Evolutionary conservation across 2,329 filamentous ascomycete species (phyloP).

Genomic region (Hypoxylon rubiginosum): DNA sequence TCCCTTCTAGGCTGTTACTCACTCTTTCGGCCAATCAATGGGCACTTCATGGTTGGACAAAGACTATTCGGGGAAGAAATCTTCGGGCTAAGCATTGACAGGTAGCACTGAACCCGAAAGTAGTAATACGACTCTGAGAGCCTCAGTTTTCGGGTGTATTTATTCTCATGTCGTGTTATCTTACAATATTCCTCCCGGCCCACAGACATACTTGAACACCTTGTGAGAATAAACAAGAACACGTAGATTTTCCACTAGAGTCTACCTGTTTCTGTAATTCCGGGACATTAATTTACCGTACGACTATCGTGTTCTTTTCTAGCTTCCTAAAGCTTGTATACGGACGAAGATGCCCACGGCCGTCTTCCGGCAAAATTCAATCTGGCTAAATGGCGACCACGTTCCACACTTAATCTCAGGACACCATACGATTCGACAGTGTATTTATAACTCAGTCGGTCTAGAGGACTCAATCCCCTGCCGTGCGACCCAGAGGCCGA

Average conservation of each 20-base stretch:
- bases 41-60: slow-evolving; percentile 4
- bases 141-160: not conserved
- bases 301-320: slow-evolving; percentile 3
- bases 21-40: slow-evolving; percentile 20
- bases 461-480: slow-evolving; percentile 26
- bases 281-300: slow-evolving; percentile 11
- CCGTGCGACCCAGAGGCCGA: slow-evolving; percentile 29
- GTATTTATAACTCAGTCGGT: slow-evolving; percentile 26
- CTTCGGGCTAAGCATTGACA: not conserved
- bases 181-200: not conserved
- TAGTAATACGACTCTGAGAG: slow-evolving; percentile 2
- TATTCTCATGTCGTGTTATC: not conserved
- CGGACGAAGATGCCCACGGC: slow-evolving; percentile 6
- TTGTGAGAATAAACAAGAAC: not conserved
- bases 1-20: not conserved
- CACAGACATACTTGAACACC: not conserved
- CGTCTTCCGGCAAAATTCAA: slow-evolving; percentile 42
- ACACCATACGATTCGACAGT: slow-evolving; percentile 30
- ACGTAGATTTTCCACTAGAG: not conserved
- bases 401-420: slow-evolving; percentile 34
- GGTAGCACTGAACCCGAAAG: slow-evolving; percentile 9
- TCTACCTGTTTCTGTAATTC: not conserved
- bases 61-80: slow-evolving; percentile 22
- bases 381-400: slow-evolving; percentile 40
- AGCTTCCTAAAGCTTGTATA: slow-evolving; percentile 8